Base-by-base conservation (phyloP, 805 yeast species). In the Candida lessepsii region DNA sequence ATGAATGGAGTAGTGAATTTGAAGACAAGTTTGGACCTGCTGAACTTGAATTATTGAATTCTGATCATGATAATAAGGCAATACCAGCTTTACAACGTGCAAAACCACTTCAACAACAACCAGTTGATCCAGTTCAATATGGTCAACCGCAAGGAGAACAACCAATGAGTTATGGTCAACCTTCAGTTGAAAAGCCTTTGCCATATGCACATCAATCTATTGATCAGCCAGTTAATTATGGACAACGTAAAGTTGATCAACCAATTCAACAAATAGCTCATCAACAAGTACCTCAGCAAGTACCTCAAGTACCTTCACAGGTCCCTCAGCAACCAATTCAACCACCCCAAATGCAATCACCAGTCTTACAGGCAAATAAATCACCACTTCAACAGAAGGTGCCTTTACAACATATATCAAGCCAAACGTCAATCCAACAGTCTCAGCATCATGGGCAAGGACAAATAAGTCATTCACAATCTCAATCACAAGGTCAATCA, bases 41-140 rank as follows among this genome's bases (percentile, higher is more conserved):
- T 11, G 38, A 17, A 7, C n/a, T 35, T 5, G 31, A 35, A 27
- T 24, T 24, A 24, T 27, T 35, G 21, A 24, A 33, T 33, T 10
- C 15, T 18, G 24, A 29, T 17, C 24, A 10, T 14, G 24, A 5
- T 15, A 18, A 16, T 11, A 17, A 14, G 17, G 5, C 16, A 6
- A 15, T 8, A 9, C 33, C 33, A 29, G 33, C 11, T 4, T 14
- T 16, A 29, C 23, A 29, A 16, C 17, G 9, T 7, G 6, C 29
- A 26, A 5, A 26, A 13, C 29, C 3, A n/a, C 34, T 5, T 11
- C 34, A 14, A 19, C 13, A 5, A 13, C 34, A 19, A 20, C 25
- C 15, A 30, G 24, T 13, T 24, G 20, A 18, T 3, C 32, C 11
- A 29, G 13, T 29, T 7, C 23, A 29, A 18, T 8, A 9, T 10